Percentiles rank a stretch among this genome's conserved stretches.
phyloP scores from a whole-genome alignment of 306 rosid species.

The Rubus parviflorus region DNA sequence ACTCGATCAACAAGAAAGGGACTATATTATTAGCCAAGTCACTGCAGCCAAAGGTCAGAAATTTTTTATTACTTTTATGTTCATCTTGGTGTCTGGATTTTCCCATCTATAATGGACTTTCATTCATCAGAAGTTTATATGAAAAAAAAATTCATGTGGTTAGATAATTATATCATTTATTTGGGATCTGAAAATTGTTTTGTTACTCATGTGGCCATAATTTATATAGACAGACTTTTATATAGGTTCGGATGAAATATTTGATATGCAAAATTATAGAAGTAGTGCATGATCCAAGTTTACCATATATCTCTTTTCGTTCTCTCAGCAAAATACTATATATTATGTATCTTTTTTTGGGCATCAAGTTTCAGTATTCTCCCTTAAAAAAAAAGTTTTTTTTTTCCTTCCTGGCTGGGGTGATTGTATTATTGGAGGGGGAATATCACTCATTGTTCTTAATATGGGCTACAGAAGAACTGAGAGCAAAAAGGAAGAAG shows the following conservation, averaged over 20 bases:
- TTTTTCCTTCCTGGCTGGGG: neutral
- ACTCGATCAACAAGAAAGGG: constrained; percentile 93
- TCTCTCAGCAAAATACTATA: neutral
- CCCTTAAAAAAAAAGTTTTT: neutral
- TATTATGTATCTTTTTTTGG: neutral
- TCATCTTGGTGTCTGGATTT: constrained; percentile 8
- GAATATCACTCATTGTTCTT: constrained; percentile 35
- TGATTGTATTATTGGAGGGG: neutral
- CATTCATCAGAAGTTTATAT: neutral
- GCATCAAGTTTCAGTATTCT: neutral
- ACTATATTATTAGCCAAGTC: constrained; percentile 82
- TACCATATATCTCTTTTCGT: neutral
- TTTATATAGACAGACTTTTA: neutral
- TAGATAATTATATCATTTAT: neutral
- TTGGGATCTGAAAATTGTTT: neutral
- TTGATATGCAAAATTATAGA: neutral
- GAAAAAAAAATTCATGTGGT: neutral
- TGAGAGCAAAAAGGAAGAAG: constrained; percentile 87
- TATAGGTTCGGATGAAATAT: neutral
- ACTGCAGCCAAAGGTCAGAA: constrained; percentile 87
- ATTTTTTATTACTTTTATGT: constrained; percentile 3
- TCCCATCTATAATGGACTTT: neutral
- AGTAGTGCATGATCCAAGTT: neutral
- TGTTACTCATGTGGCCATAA: neutral
- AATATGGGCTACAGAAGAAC: constrained; percentile 79